Evolutionary conservation across 495 filamentous ascomycete genomes (phyloP).

Genomic region (Penicillium lividum): DNA sequence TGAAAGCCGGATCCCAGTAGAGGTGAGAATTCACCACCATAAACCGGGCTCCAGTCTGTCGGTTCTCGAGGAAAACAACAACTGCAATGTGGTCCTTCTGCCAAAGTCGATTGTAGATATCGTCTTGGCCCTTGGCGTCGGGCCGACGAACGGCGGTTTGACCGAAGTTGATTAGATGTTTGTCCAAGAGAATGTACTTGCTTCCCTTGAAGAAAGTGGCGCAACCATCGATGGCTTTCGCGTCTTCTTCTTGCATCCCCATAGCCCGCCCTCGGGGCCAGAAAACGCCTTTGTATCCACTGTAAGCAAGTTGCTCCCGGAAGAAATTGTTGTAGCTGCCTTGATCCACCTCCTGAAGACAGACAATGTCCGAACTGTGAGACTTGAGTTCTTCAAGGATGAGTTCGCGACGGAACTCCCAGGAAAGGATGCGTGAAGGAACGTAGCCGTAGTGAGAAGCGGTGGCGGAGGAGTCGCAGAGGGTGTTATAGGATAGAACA

Average conservation of each 20-base stretch:
- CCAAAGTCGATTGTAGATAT: constrained; percentile 98
- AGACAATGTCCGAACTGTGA: constrained; percentile 84
- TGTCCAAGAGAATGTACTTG: constrained; percentile 91
- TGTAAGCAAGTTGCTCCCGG: constrained; percentile 74
- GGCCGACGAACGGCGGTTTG: constrained; percentile 87
- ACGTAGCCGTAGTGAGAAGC: constrained; percentile 83
- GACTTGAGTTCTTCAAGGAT: constrained; percentile 79
- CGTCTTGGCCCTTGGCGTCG: constrained; percentile 92
- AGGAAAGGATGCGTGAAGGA: constrained; percentile 71
- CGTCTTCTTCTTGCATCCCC: constrained; percentile 88
- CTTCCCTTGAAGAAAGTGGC: constrained; percentile 92
- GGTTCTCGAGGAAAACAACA: constrained; percentile 87
- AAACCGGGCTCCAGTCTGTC: constrained; percentile 78
- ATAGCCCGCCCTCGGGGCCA: constrained; percentile 83
- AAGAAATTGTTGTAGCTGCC: constrained; percentile 91
- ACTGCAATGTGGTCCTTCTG: constrained; percentile 95
- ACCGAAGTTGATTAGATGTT: constrained; percentile 89
- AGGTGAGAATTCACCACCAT: constrained; percentile 93
- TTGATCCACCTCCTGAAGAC: constrained; percentile 88
- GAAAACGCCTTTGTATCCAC: constrained; percentile 90
- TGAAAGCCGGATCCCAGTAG: constrained; percentile 86
- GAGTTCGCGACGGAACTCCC: constrained; percentile 79
- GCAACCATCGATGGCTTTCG: constrained; percentile 86
- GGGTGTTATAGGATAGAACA: constrained; percentile 88
- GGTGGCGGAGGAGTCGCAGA: constrained; percentile 91